These are phyloP conservation scores for Podaxis sp. DNA, from an alignment of 768 basidiomycete species.

Conservation along the genomic window DNA sequence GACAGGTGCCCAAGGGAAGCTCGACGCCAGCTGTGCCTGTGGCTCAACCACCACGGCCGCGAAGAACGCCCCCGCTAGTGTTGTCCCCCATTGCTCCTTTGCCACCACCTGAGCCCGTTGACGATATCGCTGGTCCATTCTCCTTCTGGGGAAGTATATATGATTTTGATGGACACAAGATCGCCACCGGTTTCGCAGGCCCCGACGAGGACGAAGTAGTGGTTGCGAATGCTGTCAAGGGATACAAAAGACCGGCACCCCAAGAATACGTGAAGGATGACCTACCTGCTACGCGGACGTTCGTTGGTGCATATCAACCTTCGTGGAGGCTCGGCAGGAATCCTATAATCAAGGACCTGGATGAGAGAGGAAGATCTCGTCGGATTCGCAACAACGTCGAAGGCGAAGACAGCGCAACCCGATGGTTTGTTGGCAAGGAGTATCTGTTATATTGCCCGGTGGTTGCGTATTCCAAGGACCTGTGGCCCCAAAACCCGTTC, in stretches of 20 bases:
- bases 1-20: not conserved
- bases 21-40: not conserved
- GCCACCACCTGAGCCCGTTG: not conserved
- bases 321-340: constrained; percentile 13
- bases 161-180: not conserved
- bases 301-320: constrained; percentile 13
- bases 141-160: constrained; percentile 7
- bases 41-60: not conserved
- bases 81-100: not conserved
- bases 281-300: constrained; percentile 3
- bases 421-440: constrained; percentile 10
- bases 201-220: not conserved
- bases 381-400: not conserved
- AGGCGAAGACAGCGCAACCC: not conserved
- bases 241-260: not conserved
- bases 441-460: not conserved
- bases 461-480: not conserved
- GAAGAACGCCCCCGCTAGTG: not conserved
- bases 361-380: not conserved
- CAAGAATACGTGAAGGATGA: not conserved
- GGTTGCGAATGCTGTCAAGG: not conserved
- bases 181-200: not conserved
- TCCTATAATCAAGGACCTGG: constrained; percentile 9
- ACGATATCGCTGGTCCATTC: not conserved
- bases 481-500: not conserved